These are phyloP conservation scores for Phalaenopsis hybrid DNA, from an alignment of 116 monocot species.

Conservation along the genomic window DNA sequence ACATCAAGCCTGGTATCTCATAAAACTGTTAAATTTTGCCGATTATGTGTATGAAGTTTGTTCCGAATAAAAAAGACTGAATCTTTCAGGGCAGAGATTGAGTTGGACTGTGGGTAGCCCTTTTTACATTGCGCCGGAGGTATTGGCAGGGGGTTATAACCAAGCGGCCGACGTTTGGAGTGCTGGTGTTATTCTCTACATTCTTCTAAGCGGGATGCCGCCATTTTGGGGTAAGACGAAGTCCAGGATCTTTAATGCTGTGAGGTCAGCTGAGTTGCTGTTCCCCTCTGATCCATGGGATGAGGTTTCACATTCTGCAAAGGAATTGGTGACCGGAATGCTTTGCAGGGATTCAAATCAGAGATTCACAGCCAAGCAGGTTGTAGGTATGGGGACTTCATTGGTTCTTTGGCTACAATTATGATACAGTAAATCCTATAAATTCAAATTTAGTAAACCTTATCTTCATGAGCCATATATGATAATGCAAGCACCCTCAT, in stretches of 20 bases:
- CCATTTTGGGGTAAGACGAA: conserved; percentile 97
- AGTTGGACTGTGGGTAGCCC: conserved; percentile 84
- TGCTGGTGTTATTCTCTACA: conserved; percentile 84
- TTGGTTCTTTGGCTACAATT: neutral
- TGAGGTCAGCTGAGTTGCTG: conserved; percentile 49
- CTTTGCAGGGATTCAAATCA: conserved; percentile 53
- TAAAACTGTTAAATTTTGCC: neutral
- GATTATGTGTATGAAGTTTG: neutral
- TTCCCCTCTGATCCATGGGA: conserved; percentile 79
- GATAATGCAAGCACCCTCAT: neutral
- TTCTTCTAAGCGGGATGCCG: conserved; percentile 81
- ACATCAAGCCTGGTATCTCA: conserved; percentile 59
- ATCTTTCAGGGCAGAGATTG: conserved; percentile 55
- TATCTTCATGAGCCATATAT: neutral
- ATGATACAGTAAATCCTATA: too few relatives aligned
- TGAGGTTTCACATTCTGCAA: conserved; percentile 59
- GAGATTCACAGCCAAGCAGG: conserved; percentile 58
- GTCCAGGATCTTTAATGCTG: conserved; percentile 74
- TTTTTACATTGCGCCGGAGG: conserved; percentile 93
- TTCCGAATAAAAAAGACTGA: neutral
- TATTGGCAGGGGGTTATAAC: conserved; percentile 75
- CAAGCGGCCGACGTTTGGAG: conserved; percentile 94
- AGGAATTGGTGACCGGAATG: conserved; percentile 66
- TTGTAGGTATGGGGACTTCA: conserved; percentile 46
- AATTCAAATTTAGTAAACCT: too few relatives aligned